Base-by-base conservation (phyloP, 139 green algal genomes). In the Tetradesmus lagerheimii region DNA sequence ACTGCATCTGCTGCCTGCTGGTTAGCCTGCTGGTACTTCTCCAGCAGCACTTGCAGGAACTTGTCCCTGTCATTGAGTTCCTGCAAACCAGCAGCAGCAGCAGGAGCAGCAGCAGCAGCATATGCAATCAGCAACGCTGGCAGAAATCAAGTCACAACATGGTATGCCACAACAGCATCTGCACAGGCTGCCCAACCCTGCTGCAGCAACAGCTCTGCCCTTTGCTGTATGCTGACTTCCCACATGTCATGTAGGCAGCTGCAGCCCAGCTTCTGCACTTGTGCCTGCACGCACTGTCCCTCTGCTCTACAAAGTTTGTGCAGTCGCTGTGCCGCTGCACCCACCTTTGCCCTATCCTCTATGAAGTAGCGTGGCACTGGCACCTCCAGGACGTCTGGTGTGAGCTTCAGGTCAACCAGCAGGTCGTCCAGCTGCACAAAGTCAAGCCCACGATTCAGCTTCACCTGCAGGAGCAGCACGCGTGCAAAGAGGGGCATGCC, bases 351-450 rank as follows among this genome's bases (percentile, higher is more conserved):
- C 0, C 94, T 82, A 71, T 97, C 96, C 71, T 97, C 94, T 27
- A 94, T 91, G 78, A 97, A 98, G 92, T 97, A 98, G 39, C 94
- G 89, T 8, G 97, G 97, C 62, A 98, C 92, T 0, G 96, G 95
- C 35, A 99, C 82, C 90, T 99, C 96, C 79, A 98, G 74, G 82
- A 93, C 95, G 31, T 98, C 95, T 29, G 97, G 96, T 4, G 94
- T 92, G 27, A 99, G 94, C 86, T 98, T 97, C 91, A 98, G 84
- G 83, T 98, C 96, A 62, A 98, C 92, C 89, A 98, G 93, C 82
- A 97, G 93, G 85, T 97, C 94, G 78, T 97, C 95, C 57, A 99
- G 91, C 81, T 95, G 95, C 0, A 98, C 87, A 75, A 97, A 95
- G 91, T 99, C 97, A 25, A 96, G 78, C 0, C 93, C 94, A 0